Conservation (phyloP, 768 basidiomycete species). For the Dioszegia crocea region DNA sequence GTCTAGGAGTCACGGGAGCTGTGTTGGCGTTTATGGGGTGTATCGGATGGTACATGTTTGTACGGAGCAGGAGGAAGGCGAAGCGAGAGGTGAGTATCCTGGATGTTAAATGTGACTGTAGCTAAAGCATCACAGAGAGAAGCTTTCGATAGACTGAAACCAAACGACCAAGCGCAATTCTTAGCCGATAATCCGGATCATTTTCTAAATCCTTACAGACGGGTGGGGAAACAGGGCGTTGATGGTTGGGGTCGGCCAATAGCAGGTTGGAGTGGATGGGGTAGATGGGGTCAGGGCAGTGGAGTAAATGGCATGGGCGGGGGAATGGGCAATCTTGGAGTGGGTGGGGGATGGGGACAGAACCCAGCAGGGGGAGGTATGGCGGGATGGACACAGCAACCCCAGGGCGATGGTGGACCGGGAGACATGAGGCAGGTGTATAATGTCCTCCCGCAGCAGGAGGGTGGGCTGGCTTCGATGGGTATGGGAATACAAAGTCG, state of each 20-base stretch:
- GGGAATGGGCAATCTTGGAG: background rate
- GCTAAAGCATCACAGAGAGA: conserved; percentile 16
- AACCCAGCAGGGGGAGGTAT: background rate
- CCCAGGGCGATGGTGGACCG: background rate
- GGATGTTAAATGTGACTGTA: background rate
- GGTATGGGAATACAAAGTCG: background rate
- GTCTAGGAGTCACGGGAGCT: conserved; percentile 34
- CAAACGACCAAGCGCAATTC: conserved; percentile 35
- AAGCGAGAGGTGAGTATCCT: conserved; percentile 35
- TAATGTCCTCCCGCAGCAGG: background rate
- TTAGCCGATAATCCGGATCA: conserved; percentile 36
- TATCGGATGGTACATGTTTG: conserved; percentile 27
- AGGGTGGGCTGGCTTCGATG: background rate
- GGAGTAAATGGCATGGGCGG: background rate
- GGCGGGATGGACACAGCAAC: background rate
- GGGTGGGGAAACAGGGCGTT: background rate
- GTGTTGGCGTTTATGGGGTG: conserved; percentile 32
- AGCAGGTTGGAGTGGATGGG: background rate
- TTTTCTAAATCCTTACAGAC: conserved; percentile 20
- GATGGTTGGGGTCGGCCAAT: conserved; percentile 5
- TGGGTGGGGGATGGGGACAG: background rate
- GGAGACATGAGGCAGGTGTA: conserved; percentile 11
- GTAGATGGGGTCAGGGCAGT: conserved; percentile 3
- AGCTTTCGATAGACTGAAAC: conserved; percentile 40
- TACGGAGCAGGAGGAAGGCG: conserved; percentile 26